Evolutionary conservation across 2,329 filamentous ascomycete species (phyloP).

Genomic region (Apiospora hydei): DNA sequence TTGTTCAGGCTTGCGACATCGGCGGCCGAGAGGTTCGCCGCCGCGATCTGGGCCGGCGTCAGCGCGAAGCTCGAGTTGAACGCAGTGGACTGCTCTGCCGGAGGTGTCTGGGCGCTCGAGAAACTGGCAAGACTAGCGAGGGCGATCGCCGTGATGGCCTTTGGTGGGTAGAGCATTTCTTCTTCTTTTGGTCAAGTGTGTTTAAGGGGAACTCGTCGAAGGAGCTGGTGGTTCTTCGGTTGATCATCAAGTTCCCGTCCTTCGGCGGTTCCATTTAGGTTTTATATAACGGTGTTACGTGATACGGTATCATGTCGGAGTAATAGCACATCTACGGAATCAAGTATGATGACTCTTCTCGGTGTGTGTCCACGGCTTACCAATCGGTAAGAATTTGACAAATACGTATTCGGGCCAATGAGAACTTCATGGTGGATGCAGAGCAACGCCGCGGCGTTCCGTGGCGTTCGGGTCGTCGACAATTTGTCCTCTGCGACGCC

Average conservation of each 20-base stretch:
- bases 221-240: background rate
- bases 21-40: conserved; percentile 32
- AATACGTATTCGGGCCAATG: background rate
- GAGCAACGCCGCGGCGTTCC: conserved; percentile 16
- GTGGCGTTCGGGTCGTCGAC: background rate
- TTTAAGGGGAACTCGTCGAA: background rate
- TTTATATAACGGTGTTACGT: background rate
- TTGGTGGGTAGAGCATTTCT: background rate
- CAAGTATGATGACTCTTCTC: background rate
- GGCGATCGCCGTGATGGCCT: background rate
- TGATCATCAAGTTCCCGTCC: background rate
- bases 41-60: conserved; percentile 35
- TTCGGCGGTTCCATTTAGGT: background rate
- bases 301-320: background rate
- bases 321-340: background rate
- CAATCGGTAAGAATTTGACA: background rate
- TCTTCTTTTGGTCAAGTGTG: too few species aligned
- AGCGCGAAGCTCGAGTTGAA: conserved; percentile 43
- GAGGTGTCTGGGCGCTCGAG: background rate
- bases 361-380: background rate
- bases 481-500: background rate
- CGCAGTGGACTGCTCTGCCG: conserved; percentile 29
- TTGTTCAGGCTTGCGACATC: conserved; percentile 34
- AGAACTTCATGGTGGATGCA: background rate
- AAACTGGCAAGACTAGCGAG: too few species aligned